These are phyloP conservation scores for Alternaria ethzedia DNA, from an alignment of 2,329 filamentous ascomycete species.

Conservation along the genomic window DNA sequence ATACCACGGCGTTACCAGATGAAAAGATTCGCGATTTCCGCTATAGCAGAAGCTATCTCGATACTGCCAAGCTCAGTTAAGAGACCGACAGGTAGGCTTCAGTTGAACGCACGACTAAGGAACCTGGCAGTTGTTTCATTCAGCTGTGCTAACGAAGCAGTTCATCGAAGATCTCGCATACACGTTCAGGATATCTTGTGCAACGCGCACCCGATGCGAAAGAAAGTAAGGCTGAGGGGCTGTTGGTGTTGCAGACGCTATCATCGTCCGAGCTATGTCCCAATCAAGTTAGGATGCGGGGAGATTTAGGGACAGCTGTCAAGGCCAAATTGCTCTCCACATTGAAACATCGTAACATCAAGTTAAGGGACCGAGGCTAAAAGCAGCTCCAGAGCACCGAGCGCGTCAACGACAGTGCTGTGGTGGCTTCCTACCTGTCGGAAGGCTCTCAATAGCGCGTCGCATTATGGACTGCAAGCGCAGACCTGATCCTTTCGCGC, in stretches of 20 bases:
- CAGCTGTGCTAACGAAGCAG: not conserved
- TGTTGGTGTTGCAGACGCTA: not conserved
- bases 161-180: not conserved
- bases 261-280: not conserved
- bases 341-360: conserved; percentile 7
- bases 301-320: not conserved
- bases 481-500: not conserved
- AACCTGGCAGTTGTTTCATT: not conserved
- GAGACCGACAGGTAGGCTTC: not conserved
- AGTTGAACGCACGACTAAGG: not conserved
- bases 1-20: not conserved
- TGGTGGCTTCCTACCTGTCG: not conserved
- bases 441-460: not conserved
- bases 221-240: not conserved
- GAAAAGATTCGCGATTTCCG: accelerated
- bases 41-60: not conserved
- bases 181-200: not conserved
- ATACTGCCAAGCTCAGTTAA: not conserved
- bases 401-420: not conserved
- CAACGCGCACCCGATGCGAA: not conserved
- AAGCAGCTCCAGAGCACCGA: not conserved
- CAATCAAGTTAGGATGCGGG: not conserved
- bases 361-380: conserved; percentile 1
- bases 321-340: conserved; percentile 3
- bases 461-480: not conserved